Evolutionary conservation across 192 early-diverging fungal genomes (phyloP).

Genomic region (Polychytrium aggregatum): DNA sequence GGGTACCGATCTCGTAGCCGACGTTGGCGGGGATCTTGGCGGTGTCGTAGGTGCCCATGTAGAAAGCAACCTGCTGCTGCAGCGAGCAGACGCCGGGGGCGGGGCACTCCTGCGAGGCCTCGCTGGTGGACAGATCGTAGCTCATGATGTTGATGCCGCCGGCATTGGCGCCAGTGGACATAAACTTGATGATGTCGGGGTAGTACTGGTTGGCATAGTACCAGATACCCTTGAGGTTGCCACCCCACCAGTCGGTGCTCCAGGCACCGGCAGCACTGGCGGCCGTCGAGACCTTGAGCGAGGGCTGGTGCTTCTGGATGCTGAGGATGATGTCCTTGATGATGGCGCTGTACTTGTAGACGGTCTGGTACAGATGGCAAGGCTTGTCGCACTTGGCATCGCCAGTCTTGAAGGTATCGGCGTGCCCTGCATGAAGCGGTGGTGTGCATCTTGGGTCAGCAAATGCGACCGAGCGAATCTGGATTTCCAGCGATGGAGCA

Average conservation of each 20-base stretch:
- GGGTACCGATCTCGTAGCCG: slow-evolving; percentile 8
- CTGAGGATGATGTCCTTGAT: neutral
- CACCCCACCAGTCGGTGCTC: too few species aligned
- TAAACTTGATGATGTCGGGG: slow-evolving; percentile 1
- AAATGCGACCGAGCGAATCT: neutral
- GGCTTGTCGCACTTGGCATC: neutral
- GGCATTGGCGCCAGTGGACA: slow-evolving; percentile 2
- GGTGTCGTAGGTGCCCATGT: slow-evolving; percentile 5
- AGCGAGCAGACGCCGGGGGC: slow-evolving; percentile 3
- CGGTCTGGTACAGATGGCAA: slow-evolving; percentile 1
- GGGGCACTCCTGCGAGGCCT: slow-evolving; percentile 2
- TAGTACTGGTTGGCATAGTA: neutral
- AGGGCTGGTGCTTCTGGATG: neutral
- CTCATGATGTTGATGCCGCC: slow-evolving; percentile 7
- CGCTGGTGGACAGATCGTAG: slow-evolving; percentile 2
- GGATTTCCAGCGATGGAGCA: too few species aligned
- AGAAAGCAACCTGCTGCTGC: slow-evolving; percentile 3
- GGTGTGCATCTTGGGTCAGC: neutral
- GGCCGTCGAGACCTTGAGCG: slow-evolving; percentile 6
- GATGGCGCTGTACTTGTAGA: slow-evolving; percentile 7
- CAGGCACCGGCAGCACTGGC: slow-evolving; percentile 8
- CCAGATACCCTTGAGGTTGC: too few species aligned
- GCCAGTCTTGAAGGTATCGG: slow-evolving; percentile 8
- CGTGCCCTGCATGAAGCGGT: neutral
- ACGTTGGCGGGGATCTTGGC: neutral